Base-by-base conservation (phyloP, 148 eudicot genomes). In the Pharnaceum exiguum region DNA sequence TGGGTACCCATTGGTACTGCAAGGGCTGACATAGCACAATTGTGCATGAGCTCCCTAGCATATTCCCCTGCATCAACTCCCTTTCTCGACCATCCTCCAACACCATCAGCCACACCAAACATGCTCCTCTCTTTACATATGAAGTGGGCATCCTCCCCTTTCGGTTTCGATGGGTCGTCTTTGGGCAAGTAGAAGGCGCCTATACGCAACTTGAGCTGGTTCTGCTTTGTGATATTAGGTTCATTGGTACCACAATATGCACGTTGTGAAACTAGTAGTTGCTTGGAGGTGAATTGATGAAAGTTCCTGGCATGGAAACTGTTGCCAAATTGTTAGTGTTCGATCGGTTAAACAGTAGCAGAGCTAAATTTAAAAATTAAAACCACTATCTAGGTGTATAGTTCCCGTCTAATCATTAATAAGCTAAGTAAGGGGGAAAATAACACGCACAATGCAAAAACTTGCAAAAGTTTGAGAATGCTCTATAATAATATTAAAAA, bases 71-170 rank as follows among this genome's bases (percentile, higher is more conserved):
- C 54, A 44, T 71, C 75, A 2, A 63, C 35, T 1, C 75, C 75
- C 11, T 8, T 43, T 24, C 33, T 9, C 0, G 35, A 7, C 68
- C 68, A 64, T 10, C 68, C 60, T 10, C 68, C 68, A 10, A 64
- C 70, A 10, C 75, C 75, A 57, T 70, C 74, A 13, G 69, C 69
- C 7, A 70, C 53, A 2, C 69, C 69, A 5, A 71, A 30, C 7
- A 47, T 44, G 15, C 64, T 59, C 5, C 36, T 39, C 27, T 48
- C 51, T 27, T 8, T 24, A 35, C 47, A 21, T 46, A 71, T 58
- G 47, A 64, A 71, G 44, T 64, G 15, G 5, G 75, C 75, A 36
- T 71, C 75, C 10, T 71, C 65, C 0, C 75, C 75, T 1, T 28
- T 13, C 5, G 75, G 69, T 3, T 58, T 51, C 1, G 29, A 13